Base-by-base conservation (phyloP, 2,329 filamentous ascomycete species). In the Leptographium procerum region DNA sequence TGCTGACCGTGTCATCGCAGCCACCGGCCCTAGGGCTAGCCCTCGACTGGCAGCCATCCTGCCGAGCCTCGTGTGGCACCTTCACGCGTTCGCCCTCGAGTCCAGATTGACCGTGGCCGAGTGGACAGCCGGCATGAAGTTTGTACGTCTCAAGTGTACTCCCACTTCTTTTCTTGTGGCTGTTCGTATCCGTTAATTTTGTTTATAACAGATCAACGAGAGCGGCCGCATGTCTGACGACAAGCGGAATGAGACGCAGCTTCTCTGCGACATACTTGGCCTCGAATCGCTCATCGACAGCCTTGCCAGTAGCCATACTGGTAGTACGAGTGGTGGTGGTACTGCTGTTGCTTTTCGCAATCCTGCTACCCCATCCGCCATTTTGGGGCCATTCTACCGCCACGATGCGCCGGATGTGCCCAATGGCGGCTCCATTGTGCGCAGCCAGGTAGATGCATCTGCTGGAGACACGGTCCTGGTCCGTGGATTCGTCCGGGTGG, bases 341-440 rank as follows among this genome's bases (percentile, higher is more conserved):
- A 79, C 78, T 3, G 71, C 74, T 36, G 69, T 74, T 59, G 71
- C 73, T 40, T 69, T 74, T 59, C 70, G 31, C 31, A 10, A 5
- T 73, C 34, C 72, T 75, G 1, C 61, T 24, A 87, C 84, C 3
- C 77, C 83, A 22, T 84, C 83, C 22, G 81, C 85, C 51, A 85
- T 88, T 61, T 77, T 88, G 3, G 85, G 85, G 1, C 85, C 85
- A 3, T 88, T 88, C 71, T 88, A 83, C 77, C 76, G 83, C n/a
- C 73, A 80, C 58, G 75, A 87, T 62, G 81, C 84, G 0, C 83
- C 84, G 5, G 71, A 76, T 56, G 74, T 80, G 57, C 66, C 77
- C 28, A 83, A 82, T 67, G 84, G 82, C 48, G 76, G 75, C 56
- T 81, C 75, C 60, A 84, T 87, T 55, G 74, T 82, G 24, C 52